Evolutionary conservation across 2,329 filamentous ascomycete species (phyloP).

Genomic region (Trichoderma polysporum): DNA sequence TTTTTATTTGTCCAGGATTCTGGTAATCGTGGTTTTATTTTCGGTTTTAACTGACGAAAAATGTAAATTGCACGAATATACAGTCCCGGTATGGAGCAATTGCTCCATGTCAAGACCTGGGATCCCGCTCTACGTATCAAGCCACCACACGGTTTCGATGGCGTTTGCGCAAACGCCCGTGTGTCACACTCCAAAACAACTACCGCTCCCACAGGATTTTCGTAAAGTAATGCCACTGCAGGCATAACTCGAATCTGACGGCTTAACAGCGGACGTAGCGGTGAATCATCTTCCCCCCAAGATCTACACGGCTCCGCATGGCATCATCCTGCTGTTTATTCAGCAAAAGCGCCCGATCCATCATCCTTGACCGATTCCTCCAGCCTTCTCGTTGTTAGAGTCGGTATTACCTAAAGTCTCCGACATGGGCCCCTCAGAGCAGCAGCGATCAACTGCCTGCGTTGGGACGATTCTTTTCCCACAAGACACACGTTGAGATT

Average conservation of each 20-base stretch:
- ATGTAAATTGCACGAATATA: neutral
- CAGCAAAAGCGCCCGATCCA: neutral
- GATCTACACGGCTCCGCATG: constrained; percentile 12
- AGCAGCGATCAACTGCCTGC: neutral
- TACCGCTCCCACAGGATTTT: neutral
- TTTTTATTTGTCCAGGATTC: too few species aligned
- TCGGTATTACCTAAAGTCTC: neutral
- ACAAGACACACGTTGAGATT: neutral
- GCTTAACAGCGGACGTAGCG: neutral
- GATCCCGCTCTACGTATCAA: neutral
- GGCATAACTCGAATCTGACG: neutral
- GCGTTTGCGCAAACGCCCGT: neutral
- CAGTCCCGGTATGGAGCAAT: neutral
- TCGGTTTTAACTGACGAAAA: too few species aligned
- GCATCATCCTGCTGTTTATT: neutral
- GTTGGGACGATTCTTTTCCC: neutral
- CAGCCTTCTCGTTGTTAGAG: neutral
- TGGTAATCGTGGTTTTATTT: too few species aligned
- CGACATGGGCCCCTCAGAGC: neutral
- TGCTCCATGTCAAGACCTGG: neutral
- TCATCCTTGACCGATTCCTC: neutral
- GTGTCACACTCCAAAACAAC: neutral
- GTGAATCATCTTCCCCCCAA: constrained; percentile 4
- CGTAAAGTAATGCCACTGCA: neutral
- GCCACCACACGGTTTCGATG: neutral